Conservation (phyloP, 305 asterid species). For the Solanum hybrid region DNA sequence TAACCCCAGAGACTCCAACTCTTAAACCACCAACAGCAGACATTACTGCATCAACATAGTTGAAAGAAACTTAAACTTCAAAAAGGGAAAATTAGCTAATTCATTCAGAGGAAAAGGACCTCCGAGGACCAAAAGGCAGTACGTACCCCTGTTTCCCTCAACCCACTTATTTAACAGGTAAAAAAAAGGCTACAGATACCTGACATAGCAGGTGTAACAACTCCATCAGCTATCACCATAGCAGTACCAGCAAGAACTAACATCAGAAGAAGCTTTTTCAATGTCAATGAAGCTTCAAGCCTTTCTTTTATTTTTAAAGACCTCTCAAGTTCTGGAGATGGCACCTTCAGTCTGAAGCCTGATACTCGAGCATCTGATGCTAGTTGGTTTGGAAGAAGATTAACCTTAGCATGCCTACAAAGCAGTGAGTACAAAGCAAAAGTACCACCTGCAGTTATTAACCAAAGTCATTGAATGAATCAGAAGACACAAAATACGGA, state of each 20-base stretch:
- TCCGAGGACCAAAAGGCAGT: not conserved
- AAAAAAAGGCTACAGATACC: slow-evolving; percentile 28
- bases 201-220: slow-evolving; percentile 99
- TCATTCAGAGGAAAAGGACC: not conserved
- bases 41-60: slow-evolving; percentile 54
- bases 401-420: slow-evolving; percentile 96
- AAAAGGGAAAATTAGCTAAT: not conserved
- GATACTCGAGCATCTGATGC: slow-evolving; percentile 88
- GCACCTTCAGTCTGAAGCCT: slow-evolving; percentile 94
- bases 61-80: slow-evolving; percentile 7
- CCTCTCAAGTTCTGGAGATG: slow-evolving; percentile 98
- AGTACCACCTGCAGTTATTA: slow-evolving; percentile 80
- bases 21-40: slow-evolving; percentile 94
- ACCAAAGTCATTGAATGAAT: slow-evolving; percentile 7
- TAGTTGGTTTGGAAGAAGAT: slow-evolving; percentile 90
- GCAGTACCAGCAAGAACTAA: slow-evolving; percentile 99
- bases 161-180: not conserved
- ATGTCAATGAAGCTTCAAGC: slow-evolving; percentile 76
- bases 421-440: slow-evolving; percentile 95
- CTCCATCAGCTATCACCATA: slow-evolving; percentile 98
- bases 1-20: slow-evolving; percentile 72
- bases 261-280: slow-evolving; percentile 78
- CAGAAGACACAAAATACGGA: not conserved
- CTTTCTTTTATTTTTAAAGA: slow-evolving; percentile 88
- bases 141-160: not conserved